A percentile compares a stretch with the other conserved stretches of the same genome.
These are phyloP conservation scores for Leccinum subtestaceum DNA, from an alignment of 768 basidiomycete genomes.

Conservation along the genomic window DNA sequence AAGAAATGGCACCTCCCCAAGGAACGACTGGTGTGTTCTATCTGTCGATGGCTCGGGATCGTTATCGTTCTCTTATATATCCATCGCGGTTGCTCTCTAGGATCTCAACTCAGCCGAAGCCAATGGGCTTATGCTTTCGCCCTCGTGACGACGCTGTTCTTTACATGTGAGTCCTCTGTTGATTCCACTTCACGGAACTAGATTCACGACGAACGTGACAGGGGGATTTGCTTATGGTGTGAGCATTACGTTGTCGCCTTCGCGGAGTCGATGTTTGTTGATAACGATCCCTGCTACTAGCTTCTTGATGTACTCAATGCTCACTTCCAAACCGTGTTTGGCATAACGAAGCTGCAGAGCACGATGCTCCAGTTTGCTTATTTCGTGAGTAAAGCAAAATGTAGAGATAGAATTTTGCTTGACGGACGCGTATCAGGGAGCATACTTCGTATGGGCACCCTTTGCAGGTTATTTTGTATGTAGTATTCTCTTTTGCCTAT, in stretches of 20 bases:
- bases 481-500: conserved; percentile 10
- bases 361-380: conserved; percentile 75
- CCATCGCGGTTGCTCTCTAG: conserved; percentile 6
- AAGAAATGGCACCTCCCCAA: conserved; percentile 35
- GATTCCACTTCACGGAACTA: not conserved
- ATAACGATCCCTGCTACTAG: conserved; percentile 38
- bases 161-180: conserved; percentile 50
- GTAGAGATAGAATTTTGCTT: not conserved
- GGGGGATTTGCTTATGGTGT: conserved; percentile 72
- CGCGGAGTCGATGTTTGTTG: conserved; percentile 4
- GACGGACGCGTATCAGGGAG: conserved; percentile 38
- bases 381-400: conserved; percentile 42
- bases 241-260: conserved; percentile 18
- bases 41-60: not conserved
- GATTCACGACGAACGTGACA: conserved; percentile 12
- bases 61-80: not conserved
- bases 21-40: conserved; percentile 42
- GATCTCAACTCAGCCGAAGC: conserved; percentile 41
- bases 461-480: conserved; percentile 56
- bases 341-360: conserved; percentile 66
- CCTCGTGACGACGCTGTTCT: conserved; percentile 73
- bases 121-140: conserved; percentile 59
- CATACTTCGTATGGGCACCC: conserved; percentile 60
- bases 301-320: conserved; percentile 67
- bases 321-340: conserved; percentile 71